Percentiles rank a stretch among this genome's conserved stretches.
Evolutionary conservation across 169 alveolate species (phyloP).

Genomic region (Eimeria necatrix): DNA sequence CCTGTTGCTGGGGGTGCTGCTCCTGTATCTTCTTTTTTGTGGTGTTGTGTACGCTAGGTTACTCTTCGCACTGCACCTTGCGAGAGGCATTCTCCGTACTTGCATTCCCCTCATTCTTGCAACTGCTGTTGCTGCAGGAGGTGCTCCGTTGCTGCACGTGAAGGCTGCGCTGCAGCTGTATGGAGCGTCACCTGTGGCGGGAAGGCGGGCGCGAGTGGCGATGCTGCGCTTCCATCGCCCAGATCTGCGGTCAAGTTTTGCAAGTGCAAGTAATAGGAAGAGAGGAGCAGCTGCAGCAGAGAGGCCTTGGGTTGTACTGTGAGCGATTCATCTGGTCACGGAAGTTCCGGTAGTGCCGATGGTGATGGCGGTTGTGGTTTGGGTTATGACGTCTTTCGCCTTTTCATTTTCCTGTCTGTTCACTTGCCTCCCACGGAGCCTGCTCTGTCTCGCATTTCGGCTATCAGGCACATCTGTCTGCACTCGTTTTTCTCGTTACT

Average conservation of each 20-base stretch:
- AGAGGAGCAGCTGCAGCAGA: slow-evolving; percentile 3
- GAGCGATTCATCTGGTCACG: not conserved
- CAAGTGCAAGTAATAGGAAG: not conserved
- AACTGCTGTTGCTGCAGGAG: slow-evolving; percentile 76
- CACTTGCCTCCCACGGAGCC: no score
- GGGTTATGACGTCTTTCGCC: not conserved
- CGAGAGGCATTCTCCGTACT: not conserved
- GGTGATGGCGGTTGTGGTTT: not conserved
- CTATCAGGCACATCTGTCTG: not conserved
- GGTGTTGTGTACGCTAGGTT: not conserved
- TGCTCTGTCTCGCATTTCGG: not conserved
- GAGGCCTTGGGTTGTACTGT: slow-evolving; percentile 77
- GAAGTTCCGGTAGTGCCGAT: not conserved
- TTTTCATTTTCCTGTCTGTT: not conserved
- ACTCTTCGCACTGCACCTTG: not conserved
- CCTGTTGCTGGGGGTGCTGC: not conserved
- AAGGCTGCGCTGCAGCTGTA: slow-evolving; percentile 86
- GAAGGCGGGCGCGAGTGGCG: slow-evolving; percentile 85
- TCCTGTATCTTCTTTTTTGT: not conserved
- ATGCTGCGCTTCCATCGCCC: slow-evolving; percentile 89
- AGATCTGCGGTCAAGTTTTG: slow-evolving; percentile 86
- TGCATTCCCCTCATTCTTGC: not conserved
- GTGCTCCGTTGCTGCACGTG: slow-evolving; percentile 84
- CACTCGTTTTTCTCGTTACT: no score
- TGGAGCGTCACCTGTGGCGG: slow-evolving; percentile 89